These are phyloP conservation scores for Hemisphaericaspora subhashii DNA, from an alignment of 1,139 yeast species.

Conservation along the genomic window DNA sequence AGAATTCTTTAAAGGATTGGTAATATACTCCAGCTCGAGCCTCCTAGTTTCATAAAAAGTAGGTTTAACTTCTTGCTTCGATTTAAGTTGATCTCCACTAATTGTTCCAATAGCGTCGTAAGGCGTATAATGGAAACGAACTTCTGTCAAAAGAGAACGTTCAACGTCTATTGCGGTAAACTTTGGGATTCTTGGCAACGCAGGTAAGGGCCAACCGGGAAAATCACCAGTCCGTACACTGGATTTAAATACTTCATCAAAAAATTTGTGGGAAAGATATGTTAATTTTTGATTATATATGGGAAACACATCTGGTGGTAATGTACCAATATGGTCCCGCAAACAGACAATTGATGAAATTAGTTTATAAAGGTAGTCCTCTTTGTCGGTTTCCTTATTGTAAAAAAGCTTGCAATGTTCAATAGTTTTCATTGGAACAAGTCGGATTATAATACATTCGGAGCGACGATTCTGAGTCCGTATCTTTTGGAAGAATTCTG, in stretches of 20 bases:
- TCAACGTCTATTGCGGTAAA: slow-evolving; percentile 77
- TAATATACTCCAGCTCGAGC: slow-evolving; percentile 64
- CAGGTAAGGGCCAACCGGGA: slow-evolving; percentile 78
- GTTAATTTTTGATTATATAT: slow-evolving; percentile 67
- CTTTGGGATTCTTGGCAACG: slow-evolving; percentile 59
- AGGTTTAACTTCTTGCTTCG: slow-evolving; percentile 12
- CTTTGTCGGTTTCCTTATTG: slow-evolving; percentile 26
- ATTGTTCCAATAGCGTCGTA: slow-evolving; percentile 44
- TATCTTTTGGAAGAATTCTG: slow-evolving; percentile 28
- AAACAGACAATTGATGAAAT: slow-evolving; percentile 83
- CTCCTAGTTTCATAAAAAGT: slow-evolving; percentile 66
- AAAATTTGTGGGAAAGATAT: slow-evolving; percentile 60
- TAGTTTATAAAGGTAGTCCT: slow-evolving; percentile 58
- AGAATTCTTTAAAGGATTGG: slow-evolving; percentile 63
- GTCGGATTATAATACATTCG: slow-evolving; percentile 59
- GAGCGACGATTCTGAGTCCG: slow-evolving; percentile 33
- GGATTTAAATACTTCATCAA: slow-evolving; percentile 39
- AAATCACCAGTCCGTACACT: slow-evolving; percentile 18
- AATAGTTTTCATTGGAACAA: slow-evolving; percentile 76
- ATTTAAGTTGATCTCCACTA: slow-evolving; percentile 4
- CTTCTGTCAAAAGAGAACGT: slow-evolving; percentile 75
- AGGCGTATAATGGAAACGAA: slow-evolving; percentile 59
- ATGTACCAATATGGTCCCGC: slow-evolving; percentile 77
- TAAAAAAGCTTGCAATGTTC: slow-evolving; percentile 64
- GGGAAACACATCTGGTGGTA: slow-evolving; percentile 80